These are phyloP conservation scores for Telfairia occidentalis DNA, from an alignment of 331 rosid species.

Conservation along the genomic window DNA sequence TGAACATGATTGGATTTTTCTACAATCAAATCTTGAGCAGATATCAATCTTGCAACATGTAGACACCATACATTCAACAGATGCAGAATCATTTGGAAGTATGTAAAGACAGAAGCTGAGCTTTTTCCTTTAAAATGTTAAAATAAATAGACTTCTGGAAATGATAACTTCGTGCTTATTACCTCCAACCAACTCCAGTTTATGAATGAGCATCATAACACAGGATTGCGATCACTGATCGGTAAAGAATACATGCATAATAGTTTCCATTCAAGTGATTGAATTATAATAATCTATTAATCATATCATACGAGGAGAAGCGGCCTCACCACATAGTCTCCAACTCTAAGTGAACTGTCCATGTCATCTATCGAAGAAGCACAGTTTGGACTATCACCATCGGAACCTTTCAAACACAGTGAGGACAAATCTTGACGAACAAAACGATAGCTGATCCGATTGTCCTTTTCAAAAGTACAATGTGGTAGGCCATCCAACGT, in stretches of 20 bases:
- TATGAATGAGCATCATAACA: background rate
- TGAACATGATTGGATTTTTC: background rate
- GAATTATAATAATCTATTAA: background rate
- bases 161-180: background rate
- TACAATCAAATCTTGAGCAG: background rate
- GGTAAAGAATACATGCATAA: background rate
- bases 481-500: conserved; percentile 36
- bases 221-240: background rate
- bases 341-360: conserved; percentile 48
- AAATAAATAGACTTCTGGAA: background rate
- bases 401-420: conserved; percentile 23
- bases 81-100: background rate
- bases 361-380: conserved; percentile 30
- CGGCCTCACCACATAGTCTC: conserved; percentile 71
- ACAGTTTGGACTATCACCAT: conserved; percentile 20
- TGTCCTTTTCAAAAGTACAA: conserved; percentile 34
- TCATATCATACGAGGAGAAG: background rate
- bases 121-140: background rate
- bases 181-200: background rate
- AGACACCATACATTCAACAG: background rate
- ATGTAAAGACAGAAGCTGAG: background rate
- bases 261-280: background rate
- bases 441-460: conserved; percentile 52
- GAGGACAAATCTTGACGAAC: conserved; percentile 28
- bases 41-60: background rate